phyloP scores from a whole-genome alignment of 73 alveolate species.

The Paramecium caudatum region DNA sequence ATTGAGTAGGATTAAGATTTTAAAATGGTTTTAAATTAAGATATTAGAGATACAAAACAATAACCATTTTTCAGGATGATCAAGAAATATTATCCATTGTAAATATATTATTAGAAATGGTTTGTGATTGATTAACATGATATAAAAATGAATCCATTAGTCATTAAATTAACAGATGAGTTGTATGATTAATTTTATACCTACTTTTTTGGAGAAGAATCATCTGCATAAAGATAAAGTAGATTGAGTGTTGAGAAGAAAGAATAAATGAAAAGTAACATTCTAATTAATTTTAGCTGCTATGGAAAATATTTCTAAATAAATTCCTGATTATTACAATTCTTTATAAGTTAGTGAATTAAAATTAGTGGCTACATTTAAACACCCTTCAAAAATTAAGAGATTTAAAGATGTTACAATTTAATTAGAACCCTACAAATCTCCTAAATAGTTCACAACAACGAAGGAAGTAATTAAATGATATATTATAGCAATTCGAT shows the following conservation, averaged over 20 bases:
- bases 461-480: conserved; percentile 20
- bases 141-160: conserved; percentile 31
- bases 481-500: conserved; percentile 49
- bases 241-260: conserved; percentile 32
- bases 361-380: conserved; percentile 36
- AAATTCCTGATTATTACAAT: conserved; percentile 51
- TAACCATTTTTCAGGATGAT: conserved; percentile 47
- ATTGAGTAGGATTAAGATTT: conserved; percentile 29
- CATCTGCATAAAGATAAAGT: background rate
- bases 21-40: conserved; percentile 51
- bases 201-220: conserved; percentile 44
- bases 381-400: conserved; percentile 65
- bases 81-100: conserved; percentile 38
- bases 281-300: background rate
- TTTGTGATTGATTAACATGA: conserved; percentile 61
- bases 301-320: conserved; percentile 23
- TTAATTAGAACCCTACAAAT: conserved; percentile 33
- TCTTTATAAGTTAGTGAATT: conserved; percentile 52
- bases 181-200: conserved; percentile 60
- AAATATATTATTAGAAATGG: conserved; percentile 60
- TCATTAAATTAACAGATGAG: conserved; percentile 52
- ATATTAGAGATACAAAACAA: background rate
- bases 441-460: conserved; percentile 39
- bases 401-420: conserved; percentile 55
- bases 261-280: conserved; percentile 48